Percentiles rank a stretch among this genome's conserved stretches.
Conservation (phyloP, 176 grass and related monocot species). For the Oryza rufipogon region DNA sequence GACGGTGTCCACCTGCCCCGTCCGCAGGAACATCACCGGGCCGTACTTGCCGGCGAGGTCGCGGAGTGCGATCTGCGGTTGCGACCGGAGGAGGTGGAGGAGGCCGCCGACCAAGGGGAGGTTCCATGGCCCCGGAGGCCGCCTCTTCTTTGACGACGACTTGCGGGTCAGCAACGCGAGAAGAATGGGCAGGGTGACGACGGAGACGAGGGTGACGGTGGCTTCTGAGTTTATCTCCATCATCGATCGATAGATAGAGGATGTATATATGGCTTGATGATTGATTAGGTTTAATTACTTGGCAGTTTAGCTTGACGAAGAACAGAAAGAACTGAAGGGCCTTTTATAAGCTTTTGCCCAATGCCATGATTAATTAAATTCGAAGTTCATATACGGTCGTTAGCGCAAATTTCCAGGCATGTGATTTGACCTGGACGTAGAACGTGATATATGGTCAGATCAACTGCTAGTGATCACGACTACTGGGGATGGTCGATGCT, state of each 20-base stretch:
- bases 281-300: background rate
- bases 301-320: background rate
- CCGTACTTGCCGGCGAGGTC: constrained; percentile 25
- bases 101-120: constrained; percentile 44
- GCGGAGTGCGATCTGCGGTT: background rate
- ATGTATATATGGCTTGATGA: background rate
- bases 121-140: constrained; percentile 37
- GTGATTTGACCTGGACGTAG: too few species aligned
- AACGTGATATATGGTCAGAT: too few species aligned
- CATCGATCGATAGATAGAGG: too few species aligned
- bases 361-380: background rate
- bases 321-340: background rate
- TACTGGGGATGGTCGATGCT: too few species aligned
- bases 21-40: constrained; percentile 40
- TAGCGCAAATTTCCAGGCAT: too few species aligned
- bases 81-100: constrained; percentile 30
- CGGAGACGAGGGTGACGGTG: background rate
- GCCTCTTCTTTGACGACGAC: background rate
- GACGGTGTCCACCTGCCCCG: constrained; percentile 40
- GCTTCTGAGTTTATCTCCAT: background rate
- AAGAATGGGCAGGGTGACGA: background rate
- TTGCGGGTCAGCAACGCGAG: background rate
- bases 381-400: too few species aligned
- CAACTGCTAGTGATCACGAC: too few species aligned
- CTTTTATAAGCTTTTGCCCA: background rate